Base-by-base conservation (phyloP, 768 basidiomycete genomes). In the Lactarius indigo region DNA sequence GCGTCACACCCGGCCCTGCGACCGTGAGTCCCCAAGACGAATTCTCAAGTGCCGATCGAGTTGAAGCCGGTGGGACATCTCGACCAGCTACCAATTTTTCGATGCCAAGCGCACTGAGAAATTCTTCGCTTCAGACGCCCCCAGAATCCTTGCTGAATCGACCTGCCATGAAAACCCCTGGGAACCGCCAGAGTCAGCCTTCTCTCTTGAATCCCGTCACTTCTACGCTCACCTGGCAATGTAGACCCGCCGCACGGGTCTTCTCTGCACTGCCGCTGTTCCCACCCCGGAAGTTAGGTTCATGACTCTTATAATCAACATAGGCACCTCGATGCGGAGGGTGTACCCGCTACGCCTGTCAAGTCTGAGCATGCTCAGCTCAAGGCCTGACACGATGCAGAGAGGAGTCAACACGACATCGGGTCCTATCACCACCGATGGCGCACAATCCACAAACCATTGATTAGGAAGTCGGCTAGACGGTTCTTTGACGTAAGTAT, bases 341-440 rank as follows among this genome's bases (percentile, higher is more conserved):
- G 12, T 28, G 73, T 4, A 13, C 1, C 17, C 82, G 78, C 79
- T 68, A 79, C 84, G 0, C 85, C 85, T 37, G 89, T 90, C 73
- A 90, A 88, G 71, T 75, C 77, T 55, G 81, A 79, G 28, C 74
- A 76, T 57, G 60, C 71, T 9, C 71, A 70, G 58, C 42, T 75
- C 15, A 62, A 61, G 57, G 55, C 42, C 57, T 31, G 59, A 20
- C 1, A 59, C 10, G 63, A 59, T 13, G 28, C 55, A 50, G 64
- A 70, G 28, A 35, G n/a, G 26, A 54, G n/a, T 9, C 28, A 50
- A 12, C 12, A 28, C n/a, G 31, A 17, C 41, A 4, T 44, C 64
- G 3, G 58, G 67, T 33, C 37, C n/a, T n/a, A n/a, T n/a, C n/a
- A n/a, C 23, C 39, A 31, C 42, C 15, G 50, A 50, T 10, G 12